Evolutionary conservation across 441 rosid species (phyloP), one percentile per base, ranked within the genome.

Genomic region (Sinapis alba): DNA sequence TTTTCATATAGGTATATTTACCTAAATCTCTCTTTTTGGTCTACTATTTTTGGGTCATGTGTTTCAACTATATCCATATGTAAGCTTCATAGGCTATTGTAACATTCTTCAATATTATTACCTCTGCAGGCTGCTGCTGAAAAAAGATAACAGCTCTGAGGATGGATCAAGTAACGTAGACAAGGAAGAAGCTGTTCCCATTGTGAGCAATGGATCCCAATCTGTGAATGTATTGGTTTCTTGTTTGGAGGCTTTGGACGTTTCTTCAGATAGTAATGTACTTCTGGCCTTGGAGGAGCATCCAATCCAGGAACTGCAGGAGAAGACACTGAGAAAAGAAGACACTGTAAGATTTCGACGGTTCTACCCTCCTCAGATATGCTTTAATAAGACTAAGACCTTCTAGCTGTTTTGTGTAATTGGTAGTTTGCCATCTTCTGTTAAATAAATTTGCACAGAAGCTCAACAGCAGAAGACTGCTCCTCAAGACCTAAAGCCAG

Each of bases 301-400:
- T 68, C 82, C 7, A 80, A 75, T 79, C 51, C 62, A 11, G 85
- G 63, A 69, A 76, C 75, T 78, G 38, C 88, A 26, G 73, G 72
- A 74, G 91, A 86, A 79, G 94, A 90, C 73, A 67, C 81, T 13
- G 97, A 93, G 78, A 96, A 91, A 86, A 88, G 79, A 86, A 90
- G n/a, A n/a, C n/a, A n/a, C n/a, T n/a, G n/a, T n/a, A n/a, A n/a
- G n/a, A n/a, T n/a, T n/a, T n/a, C n/a, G n/a, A n/a, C n/a, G n/a
- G n/a, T 23, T 23, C 24, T 23, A 23, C 1, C 24, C 30, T 26
- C n/a, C n/a, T n/a, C n/a, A n/a, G n/a, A n/a, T n/a, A n/a, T 43
- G 54, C 61, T 65, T 24, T 32, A 32, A 27, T 19, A 57, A 77
- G 7, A 32, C 11, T 20, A n/a, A n/a, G n/a, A n/a, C n/a, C n/a